phyloP scores from a whole-genome alignment of 768 basidiomycete genomes.

The Solioccasus polychromus region DNA sequence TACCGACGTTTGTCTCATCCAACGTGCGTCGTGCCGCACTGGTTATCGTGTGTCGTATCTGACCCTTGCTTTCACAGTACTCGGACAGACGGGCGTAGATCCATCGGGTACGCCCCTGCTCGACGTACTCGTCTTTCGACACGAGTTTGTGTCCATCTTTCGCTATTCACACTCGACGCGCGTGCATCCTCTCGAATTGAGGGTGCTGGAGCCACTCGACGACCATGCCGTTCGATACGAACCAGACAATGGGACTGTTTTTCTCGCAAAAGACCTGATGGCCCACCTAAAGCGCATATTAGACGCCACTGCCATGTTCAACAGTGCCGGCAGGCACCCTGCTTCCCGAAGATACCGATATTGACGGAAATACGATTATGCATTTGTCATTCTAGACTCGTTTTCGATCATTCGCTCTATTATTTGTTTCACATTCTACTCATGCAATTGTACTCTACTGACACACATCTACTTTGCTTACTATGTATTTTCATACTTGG shows the following conservation, averaged over 20 bases:
- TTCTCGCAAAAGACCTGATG: slow-evolving; percentile 48
- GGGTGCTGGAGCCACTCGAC: slow-evolving; percentile 50
- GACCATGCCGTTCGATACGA: slow-evolving; percentile 50
- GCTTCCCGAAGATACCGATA: slow-evolving; percentile 5
- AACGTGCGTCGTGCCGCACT: slow-evolving; percentile 26
- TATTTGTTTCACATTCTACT: slow-evolving; percentile 11
- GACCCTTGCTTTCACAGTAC: slow-evolving; percentile 4
- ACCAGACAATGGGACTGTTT: slow-evolving; percentile 57
- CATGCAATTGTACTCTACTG: slow-evolving; percentile 20
- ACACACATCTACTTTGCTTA: slow-evolving; percentile 1
- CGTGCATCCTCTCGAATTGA: slow-evolving; percentile 34
- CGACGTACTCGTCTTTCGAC: slow-evolving; percentile 32
- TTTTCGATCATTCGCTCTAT: background rate
- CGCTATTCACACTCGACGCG: slow-evolving; percentile 52
- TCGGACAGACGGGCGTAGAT: slow-evolving; percentile 16
- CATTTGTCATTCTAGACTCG: background rate
- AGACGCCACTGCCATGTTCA: slow-evolving; percentile 21
- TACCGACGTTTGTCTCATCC: slow-evolving; percentile 28
- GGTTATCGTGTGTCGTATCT: no score
- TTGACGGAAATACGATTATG: slow-evolving; percentile 5
- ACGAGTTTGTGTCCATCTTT: slow-evolving; percentile 66
- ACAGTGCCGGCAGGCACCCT: slow-evolving; percentile 7
- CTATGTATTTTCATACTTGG: background rate
- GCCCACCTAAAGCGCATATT: slow-evolving; percentile 26
- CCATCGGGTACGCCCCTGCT: slow-evolving; percentile 13